A percentile compares a stretch with the other conserved stretches of the same genome.
Evolutionary conservation across 345 rosid species (phyloP).

Genomic region (Abelmoschus esculentus): DNA sequence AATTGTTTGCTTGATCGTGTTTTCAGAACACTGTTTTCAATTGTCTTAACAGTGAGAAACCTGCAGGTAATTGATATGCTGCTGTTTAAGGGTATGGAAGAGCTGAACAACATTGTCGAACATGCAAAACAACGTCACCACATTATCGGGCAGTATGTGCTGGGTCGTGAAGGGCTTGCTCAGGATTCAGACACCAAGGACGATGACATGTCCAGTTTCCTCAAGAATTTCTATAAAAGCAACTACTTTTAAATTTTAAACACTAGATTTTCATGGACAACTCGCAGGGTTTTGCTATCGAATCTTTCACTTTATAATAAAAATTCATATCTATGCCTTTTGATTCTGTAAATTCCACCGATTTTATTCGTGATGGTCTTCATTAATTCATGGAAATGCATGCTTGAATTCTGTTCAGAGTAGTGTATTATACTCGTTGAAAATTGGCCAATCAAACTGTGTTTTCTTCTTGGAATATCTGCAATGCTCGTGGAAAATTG

Average conservation of each 20-base stretch:
- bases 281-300: not conserved
- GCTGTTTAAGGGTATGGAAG: slow-evolving; percentile 93
- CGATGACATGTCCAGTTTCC: slow-evolving; percentile 62
- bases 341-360: not conserved
- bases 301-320: slow-evolving; percentile 16
- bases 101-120: slow-evolving; percentile 65
- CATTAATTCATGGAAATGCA: not conserved
- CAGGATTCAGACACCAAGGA: slow-evolving; percentile 67
- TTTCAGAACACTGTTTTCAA: not conserved
- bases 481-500: not conserved
- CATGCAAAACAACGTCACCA: slow-evolving; percentile 99
- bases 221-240: slow-evolving; percentile 78
- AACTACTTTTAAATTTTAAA: slow-evolving; percentile 72
- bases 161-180: slow-evolving; percentile 57
- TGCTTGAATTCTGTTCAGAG: not conserved
- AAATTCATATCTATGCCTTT: slow-evolving; percentile 10
- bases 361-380: not conserved
- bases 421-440: not conserved
- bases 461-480: no score
- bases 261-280: slow-evolving; percentile 1
- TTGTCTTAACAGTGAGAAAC: not conserved
- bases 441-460: not conserved
- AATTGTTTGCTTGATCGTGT: not conserved
- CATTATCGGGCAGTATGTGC: slow-evolving; percentile 81
- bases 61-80: slow-evolving; percentile 89